Evolutionary conservation across 179 eudicot species (phyloP).

Genomic region (Corrigiola litoralis): DNA sequence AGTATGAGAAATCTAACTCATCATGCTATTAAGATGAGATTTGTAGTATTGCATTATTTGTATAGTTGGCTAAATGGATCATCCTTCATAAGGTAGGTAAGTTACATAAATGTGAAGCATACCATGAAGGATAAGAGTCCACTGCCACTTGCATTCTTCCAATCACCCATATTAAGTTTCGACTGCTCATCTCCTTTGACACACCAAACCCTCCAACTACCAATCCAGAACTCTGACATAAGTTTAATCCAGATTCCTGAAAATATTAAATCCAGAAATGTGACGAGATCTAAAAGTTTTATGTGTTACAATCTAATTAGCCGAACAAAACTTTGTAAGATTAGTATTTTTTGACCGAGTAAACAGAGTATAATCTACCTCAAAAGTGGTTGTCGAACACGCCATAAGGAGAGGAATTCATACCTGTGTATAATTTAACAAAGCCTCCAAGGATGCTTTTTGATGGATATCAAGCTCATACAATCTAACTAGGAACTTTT

Average conservation of each 20-base stretch:
- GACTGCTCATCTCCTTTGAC: slow-evolving; percentile 30
- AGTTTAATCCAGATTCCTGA: slow-evolving; percentile 35
- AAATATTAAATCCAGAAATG: too few species aligned
- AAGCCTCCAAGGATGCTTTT: slow-evolving; percentile 34
- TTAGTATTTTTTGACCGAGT: not conserved
- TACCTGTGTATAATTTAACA: slow-evolving; percentile 36
- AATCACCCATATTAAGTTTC: slow-evolving; percentile 35
- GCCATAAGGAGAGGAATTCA: not conserved
- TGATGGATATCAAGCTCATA: slow-evolving; percentile 36
- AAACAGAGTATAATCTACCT: not conserved
- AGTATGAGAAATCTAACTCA: too few species aligned
- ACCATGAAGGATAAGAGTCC: slow-evolving; percentile 36
- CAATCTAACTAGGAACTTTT: slow-evolving; percentile 31
- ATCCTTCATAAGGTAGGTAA: too few species aligned
- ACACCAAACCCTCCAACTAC: slow-evolving; percentile 34
- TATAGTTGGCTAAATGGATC: not conserved
- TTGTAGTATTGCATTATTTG: too few species aligned
- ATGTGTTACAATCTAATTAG: too few species aligned
- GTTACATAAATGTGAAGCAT: not conserved
- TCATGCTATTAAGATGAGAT: too few species aligned
- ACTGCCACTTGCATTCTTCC: slow-evolving; percentile 31
- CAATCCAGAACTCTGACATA: slow-evolving; percentile 32
- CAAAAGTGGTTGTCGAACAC: too few species aligned
- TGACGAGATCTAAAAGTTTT: too few species aligned
- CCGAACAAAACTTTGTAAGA: not conserved